A percentile compares a stretch with the other conserved stretches of the same genome.
These are phyloP conservation scores for Arctium minus DNA, from an alignment of 129 eudicot species.

Conservation along the genomic window DNA sequence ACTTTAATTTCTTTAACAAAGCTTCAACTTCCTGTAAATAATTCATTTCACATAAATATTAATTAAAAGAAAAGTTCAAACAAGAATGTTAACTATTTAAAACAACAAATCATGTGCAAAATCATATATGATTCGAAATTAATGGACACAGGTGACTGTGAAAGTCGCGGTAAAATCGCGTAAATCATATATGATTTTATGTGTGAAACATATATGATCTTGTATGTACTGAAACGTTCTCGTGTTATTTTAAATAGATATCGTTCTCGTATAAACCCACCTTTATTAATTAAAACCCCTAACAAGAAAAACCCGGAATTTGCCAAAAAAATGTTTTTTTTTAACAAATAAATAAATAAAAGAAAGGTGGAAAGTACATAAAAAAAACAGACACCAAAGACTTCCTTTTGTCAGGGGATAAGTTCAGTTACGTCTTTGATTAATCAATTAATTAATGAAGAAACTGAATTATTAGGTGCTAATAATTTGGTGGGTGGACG, in stretches of 20 bases:
- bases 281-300: background rate
- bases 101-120: too few species aligned
- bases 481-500: constrained; percentile 65
- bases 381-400: constrained; percentile 33
- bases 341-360: background rate
- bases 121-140: too few species aligned
- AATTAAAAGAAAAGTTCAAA: too few species aligned
- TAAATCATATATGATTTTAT: too few species aligned
- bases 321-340: background rate
- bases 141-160: too few species aligned
- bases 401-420: constrained; percentile 43
- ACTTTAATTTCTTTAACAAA: constrained; percentile 51
- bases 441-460: constrained; percentile 5
- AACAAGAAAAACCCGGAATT: constrained; percentile 17
- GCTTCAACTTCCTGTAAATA: constrained; percentile 60
- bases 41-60: too few species aligned
- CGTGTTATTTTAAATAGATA: too few species aligned
- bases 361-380: constrained; percentile 32
- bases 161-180: too few species aligned
- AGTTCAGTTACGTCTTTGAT: constrained; percentile 32
- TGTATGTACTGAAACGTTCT: too few species aligned
- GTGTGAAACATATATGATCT: too few species aligned
- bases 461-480: constrained; percentile 43
- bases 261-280: too few species aligned
- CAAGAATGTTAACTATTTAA: too few species aligned